phyloP scores from a whole-genome alignment of 352 stramenopile genomes.

The Pythium myriotylum region DNA sequence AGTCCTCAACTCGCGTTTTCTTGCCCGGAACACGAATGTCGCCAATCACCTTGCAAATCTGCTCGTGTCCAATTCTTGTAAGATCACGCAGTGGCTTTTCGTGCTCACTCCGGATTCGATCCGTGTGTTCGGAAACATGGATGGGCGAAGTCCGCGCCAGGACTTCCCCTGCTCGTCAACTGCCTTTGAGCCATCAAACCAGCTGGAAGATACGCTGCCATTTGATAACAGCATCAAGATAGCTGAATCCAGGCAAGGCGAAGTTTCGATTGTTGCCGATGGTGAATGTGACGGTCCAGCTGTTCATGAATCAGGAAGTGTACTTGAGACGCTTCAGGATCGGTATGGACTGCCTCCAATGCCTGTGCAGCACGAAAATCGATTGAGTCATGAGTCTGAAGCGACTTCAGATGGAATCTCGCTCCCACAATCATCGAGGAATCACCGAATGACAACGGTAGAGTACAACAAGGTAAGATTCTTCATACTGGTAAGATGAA shows the following conservation, averaged over 20 bases:
- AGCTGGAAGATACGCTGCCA: neutral
- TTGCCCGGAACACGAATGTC: too few relatives aligned
- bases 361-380: neutral
- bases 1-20: too few relatives aligned
- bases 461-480: conserved; percentile 27
- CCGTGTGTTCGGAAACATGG: neutral
- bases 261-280: neutral
- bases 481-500: neutral
- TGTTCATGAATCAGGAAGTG: neutral
- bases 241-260: too few relatives aligned
- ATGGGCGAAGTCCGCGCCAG: too few relatives aligned
- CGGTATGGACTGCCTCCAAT: conserved; percentile 18
- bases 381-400: too few relatives aligned
- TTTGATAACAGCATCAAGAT: too few relatives aligned
- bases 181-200: neutral
- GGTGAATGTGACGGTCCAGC: neutral
- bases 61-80: too few relatives aligned
- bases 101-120: neutral
- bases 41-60: too few relatives aligned
- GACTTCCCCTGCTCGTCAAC: neutral
- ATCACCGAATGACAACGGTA: conserved; percentile 8
- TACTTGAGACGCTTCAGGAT: conserved; percentile 5
- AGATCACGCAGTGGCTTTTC: neutral
- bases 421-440: neutral
- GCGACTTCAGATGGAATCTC: neutral